phyloP scores from a whole-genome alignment of 192 early-diverging fungal species.

The Coemansia sp. region DNA sequence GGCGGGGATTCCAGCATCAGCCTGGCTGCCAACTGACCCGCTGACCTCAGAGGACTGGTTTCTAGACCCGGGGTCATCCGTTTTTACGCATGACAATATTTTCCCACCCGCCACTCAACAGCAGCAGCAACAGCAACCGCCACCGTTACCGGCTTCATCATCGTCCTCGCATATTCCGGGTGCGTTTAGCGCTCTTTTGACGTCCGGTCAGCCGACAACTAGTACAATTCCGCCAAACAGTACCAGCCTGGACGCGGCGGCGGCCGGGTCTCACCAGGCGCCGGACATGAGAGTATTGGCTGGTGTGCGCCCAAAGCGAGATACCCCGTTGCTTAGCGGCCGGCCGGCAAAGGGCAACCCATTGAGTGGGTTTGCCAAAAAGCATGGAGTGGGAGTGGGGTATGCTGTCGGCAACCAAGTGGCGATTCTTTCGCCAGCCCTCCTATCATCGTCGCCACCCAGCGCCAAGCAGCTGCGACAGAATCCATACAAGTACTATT shows the following conservation, averaged over 20 bases:
- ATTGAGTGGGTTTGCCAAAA: constrained; percentile 47
- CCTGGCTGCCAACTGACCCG: constrained; percentile 49
- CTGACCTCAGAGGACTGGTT: constrained; percentile 56
- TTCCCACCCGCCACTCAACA: background rate
- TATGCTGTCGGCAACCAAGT: constrained; percentile 46
- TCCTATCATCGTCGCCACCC: constrained; percentile 55
- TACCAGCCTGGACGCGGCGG: background rate
- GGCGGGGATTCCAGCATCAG: constrained; percentile 48
- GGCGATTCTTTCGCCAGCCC: constrained; percentile 39
- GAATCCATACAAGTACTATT: constrained; percentile 53
- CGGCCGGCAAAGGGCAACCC: constrained; percentile 27
- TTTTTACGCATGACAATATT: constrained; percentile 31
- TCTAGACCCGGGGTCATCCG: constrained; percentile 36
- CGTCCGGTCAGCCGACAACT: background rate
- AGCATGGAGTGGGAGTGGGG: constrained; percentile 47
- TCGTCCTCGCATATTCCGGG: background rate
- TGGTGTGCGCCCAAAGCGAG: constrained; percentile 26
- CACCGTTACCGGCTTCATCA: background rate
- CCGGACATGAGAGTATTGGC: constrained; percentile 34
- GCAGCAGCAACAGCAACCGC: background rate
- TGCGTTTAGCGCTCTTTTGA: background rate
- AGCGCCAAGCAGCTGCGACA: constrained; percentile 46
- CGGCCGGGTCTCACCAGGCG: constrained; percentile 1
- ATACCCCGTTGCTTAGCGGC: constrained; percentile 23
- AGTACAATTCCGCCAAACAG: background rate